These are phyloP conservation scores for Crithidia brevicula DNA, from an alignment of 208 protist genomes.

Conservation along the genomic window DNA sequence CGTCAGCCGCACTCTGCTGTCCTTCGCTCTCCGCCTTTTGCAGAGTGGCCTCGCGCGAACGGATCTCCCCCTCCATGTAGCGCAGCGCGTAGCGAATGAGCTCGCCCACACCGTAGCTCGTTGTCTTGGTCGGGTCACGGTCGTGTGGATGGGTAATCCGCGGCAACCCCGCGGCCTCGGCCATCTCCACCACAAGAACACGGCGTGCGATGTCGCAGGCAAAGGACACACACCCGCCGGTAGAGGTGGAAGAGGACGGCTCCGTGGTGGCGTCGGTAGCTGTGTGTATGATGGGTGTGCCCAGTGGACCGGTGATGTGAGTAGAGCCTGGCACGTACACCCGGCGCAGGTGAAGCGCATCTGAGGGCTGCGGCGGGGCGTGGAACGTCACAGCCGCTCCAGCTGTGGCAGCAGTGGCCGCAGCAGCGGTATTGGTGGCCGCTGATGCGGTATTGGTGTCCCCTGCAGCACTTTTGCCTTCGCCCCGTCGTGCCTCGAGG, in stretches of 20 bases:
- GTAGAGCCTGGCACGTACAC: slow-evolving; percentile 29
- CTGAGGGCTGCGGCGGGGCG: not conserved
- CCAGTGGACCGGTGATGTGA: slow-evolving; percentile 60
- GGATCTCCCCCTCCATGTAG: slow-evolving; percentile 35
- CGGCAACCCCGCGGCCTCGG: slow-evolving; percentile 65
- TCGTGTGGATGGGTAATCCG: slow-evolving; percentile 40
- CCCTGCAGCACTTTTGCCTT: not conserved
- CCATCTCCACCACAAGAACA: slow-evolving; percentile 81
- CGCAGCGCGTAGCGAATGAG: slow-evolving; percentile 56
- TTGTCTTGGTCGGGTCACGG: slow-evolving; percentile 60
- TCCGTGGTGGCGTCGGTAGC: not conserved
- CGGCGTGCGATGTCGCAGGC: slow-evolving; percentile 50
- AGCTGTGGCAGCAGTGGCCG: not conserved
- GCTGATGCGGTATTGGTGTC: not conserved
- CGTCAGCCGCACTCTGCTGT: not conserved
- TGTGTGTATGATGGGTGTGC: slow-evolving; percentile 26
- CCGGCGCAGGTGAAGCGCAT: slow-evolving; percentile 12
- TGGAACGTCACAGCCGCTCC: not conserved
- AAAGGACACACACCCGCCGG: slow-evolving; percentile 40
- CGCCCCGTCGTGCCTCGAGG: not conserved
- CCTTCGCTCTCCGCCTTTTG: not conserved
- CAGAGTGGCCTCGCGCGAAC: not conserved
- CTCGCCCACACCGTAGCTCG: slow-evolving; percentile 79
- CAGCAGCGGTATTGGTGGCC: not conserved
- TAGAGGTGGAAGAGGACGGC: not conserved